Base-by-base conservation (phyloP, 2,329 filamentous ascomycete species). In the Aspergillus tanneri region DNA sequence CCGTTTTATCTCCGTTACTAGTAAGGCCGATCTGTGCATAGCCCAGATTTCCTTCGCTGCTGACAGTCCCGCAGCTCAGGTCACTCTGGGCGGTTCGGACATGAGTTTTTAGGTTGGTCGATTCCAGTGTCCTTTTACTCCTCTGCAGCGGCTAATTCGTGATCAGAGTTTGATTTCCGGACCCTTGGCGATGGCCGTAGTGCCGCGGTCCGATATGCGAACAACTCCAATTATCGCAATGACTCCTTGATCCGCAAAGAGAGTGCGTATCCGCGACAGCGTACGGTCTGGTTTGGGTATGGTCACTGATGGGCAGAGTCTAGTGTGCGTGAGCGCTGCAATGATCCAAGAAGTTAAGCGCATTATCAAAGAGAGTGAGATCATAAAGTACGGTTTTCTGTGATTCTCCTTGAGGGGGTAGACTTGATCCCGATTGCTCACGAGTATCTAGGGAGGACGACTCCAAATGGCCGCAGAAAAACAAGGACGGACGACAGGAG, bases 221-320 rank as follows among this genome's bases (percentile, higher is more conserved):
- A 99, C 79, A 99, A 99, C 73, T 97, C 92, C 49, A 99, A 99
- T 75, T 99, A 99, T 75, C 86, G 93, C 65, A 99, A 99, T 73
- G 93, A 99, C 70, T 96, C 91, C 55, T 77, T 99, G 60, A 99
- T 99, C 67, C 87, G 93, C 57, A 99, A 99, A 91, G 93, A 99
- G 78, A 99, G 93, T 96, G 78, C 61, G 90, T 72, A 34, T 25
- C 39, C 21, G 49, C 22, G 24, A 46, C 39, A 23, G 25, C 22
- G 18, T 16, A 14, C 6, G 45, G 48, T 36, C 47, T 43, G 30
- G 16, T 14, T 14, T 25, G 12, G 34, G 32, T 22, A 24, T 23
- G 30, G 35, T 42, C 40, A 38, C 59, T 68, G 44, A 67, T 47
- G 23, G 47, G 18, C 21, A 16, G 28, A 23, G 12, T 49, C 49